Base-by-base conservation (phyloP, 176 grass and related monocot genomes). In the Raddia distichophylla region DNA sequence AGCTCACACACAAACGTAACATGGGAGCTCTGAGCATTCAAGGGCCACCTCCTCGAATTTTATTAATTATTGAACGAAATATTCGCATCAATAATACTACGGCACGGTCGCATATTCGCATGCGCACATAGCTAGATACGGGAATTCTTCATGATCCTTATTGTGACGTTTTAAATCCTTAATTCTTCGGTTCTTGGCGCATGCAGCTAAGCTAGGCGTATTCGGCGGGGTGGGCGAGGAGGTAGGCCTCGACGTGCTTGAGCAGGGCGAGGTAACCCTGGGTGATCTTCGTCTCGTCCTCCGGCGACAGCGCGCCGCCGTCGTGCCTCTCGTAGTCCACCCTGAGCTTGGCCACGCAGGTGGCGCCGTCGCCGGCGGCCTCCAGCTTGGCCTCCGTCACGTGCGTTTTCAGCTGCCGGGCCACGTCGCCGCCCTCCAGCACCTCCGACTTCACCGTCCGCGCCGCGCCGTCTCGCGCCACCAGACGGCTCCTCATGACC, bases 241-340 rank as follows among this genome's bases (percentile, higher is more conserved):
- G 83, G 84, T 90, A 86, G 1, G 59, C 84, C 68, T 90, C 88
- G 5, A 79, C 13, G 35, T n/a, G 50, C 79, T 74, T 87, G 15
- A 80, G 1, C 51, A 84, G 8, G 34, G 45, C 27, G 17, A 84
- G 3, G 53, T 55, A 75, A 0, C 69, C 61, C 12, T n/a, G 47
- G 5, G 20, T 0, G 46, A 87, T 2, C 6, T 0, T 40, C 37
- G 70, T 49, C 63, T 80, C 7, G 22, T 91, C 64, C 69, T 67
- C 83, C n/a, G 73, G 18, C 20, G 83, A 7, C 37, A 76, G 22
- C 12, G 45, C 4, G 6, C 13, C 53, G 67, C 48, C 83, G 11
- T 77, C 79, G 9, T 12, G 17, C n/a, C 44, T 59, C 73, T 90
- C 84, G 20, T 90, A 90, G 60, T 83, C 74, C 7, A 83, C 52